A percentile compares a stretch with the other conserved stretches of the same genome.
Evolutionary conservation across 257 asterid genomes (phyloP).

Genomic region (Solanum appendiculatum): DNA sequence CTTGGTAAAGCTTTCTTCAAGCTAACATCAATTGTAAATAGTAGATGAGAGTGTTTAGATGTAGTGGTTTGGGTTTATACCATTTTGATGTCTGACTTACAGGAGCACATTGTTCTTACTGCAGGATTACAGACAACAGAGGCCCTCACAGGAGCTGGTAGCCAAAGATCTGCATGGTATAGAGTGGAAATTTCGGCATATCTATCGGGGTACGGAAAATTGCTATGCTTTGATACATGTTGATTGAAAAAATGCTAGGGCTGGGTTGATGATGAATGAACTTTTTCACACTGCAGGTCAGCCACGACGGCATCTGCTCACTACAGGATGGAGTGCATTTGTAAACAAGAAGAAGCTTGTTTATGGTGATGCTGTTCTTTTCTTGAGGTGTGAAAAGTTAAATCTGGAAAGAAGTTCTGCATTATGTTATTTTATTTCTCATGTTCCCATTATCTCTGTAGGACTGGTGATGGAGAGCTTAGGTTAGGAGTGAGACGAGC

Average conservation of each 20-base stretch:
- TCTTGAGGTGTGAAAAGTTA: constrained; percentile 46
- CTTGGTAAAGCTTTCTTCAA: constrained; percentile 33
- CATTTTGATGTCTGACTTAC: neutral
- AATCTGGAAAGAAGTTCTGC: neutral
- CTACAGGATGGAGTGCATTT: constrained; percentile 99
- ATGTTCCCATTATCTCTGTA: constrained; percentile 13
- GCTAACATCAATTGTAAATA: neutral
- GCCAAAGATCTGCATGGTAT: constrained; percentile 92
- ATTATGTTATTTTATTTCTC: neutral
- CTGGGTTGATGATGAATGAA: neutral
- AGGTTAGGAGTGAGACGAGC: constrained; percentile 97
- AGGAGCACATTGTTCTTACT: neutral
- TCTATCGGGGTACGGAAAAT: constrained; percentile 60
- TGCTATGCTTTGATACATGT: neutral
- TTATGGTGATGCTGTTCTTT: constrained; percentile 96
- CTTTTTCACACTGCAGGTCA: constrained; percentile 49
- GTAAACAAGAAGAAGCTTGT: constrained; percentile 87
- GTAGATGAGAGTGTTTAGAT: neutral
- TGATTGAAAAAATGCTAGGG: neutral
- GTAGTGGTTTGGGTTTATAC: neutral
- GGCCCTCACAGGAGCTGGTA: constrained; percentile 93
- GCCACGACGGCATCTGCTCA: constrained; percentile 96
- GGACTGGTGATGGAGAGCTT: constrained; percentile 95
- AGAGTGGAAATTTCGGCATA: constrained; percentile 94
- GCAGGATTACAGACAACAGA: constrained; percentile 85